A percentile compares a stretch with the other conserved stretches of the same genome.
Evolutionary conservation across 441 rosid species (phyloP).

Genomic region (Pelargonium cotyledonis): DNA sequence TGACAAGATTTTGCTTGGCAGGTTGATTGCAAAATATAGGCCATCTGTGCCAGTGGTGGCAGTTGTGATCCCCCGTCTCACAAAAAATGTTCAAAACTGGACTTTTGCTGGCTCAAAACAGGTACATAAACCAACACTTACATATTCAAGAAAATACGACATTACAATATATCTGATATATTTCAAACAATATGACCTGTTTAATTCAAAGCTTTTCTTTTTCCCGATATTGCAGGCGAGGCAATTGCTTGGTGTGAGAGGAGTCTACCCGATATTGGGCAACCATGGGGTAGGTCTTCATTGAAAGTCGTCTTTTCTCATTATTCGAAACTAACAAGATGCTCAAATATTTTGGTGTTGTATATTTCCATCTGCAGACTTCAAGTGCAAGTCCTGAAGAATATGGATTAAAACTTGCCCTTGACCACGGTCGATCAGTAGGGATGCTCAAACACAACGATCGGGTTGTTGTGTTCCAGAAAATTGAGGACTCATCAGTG

Average conservation of each 20-base stretch:
- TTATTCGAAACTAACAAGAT: background rate
- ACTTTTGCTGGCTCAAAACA: slow-evolving; percentile 21
- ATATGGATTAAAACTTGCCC: slow-evolving; percentile 22
- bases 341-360: background rate
- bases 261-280: slow-evolving; percentile 24
- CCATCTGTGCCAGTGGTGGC: slow-evolving; percentile 25
- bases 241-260: slow-evolving; percentile 28
- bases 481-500: slow-evolving; percentile 23
- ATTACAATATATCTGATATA: background rate
- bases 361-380: slow-evolving; percentile 9
- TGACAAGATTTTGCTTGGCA: background rate
- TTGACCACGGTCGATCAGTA: slow-evolving; percentile 18
- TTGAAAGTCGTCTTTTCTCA: background rate
- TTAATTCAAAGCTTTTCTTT: background rate
- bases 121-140: slow-evolving; percentile 7
- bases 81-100: slow-evolving; percentile 20
- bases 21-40: slow-evolving; percentile 28
- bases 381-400: slow-evolving; percentile 14
- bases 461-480: slow-evolving; percentile 25
- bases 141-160: background rate
- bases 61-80: slow-evolving; percentile 22
- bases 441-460: slow-evolving; percentile 20
- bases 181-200: background rate
- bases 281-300: slow-evolving; percentile 16
- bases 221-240: slow-evolving; percentile 17